Conservation (phyloP, 2,329 filamentous ascomycete genomes). For the Exophiala mesophila region DNA sequence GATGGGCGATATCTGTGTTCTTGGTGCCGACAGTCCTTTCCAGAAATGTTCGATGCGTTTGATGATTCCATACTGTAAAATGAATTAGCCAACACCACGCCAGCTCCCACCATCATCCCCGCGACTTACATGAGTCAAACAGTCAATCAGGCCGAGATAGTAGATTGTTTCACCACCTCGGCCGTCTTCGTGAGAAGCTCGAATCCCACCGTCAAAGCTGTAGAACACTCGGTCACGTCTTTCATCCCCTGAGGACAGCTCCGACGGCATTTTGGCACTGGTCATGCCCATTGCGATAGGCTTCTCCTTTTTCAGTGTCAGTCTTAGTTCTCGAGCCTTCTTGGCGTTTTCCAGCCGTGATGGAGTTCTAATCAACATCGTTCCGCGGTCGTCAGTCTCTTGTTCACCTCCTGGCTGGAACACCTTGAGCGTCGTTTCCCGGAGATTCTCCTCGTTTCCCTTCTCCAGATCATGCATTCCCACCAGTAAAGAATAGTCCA, state of each 20-base stretch:
- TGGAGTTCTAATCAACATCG: constrained; percentile 77
- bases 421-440: constrained; percentile 82
- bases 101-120: not conserved
- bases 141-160: constrained; percentile 97
- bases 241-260: constrained; percentile 63
- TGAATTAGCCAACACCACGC: constrained; percentile 7
- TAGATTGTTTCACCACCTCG: constrained; percentile 85
- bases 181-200: constrained; percentile 88
- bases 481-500: constrained; percentile 96
- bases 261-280: constrained; percentile 80
- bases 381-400: constrained; percentile 52
- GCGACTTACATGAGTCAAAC: constrained; percentile 90
- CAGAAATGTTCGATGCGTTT: constrained; percentile 96
- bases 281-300: constrained; percentile 88
- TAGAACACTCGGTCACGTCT: constrained; percentile 81
- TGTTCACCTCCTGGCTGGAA: constrained; percentile 81
- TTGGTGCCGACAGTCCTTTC: constrained; percentile 83
- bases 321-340: constrained; percentile 83
- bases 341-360: constrained; percentile 88
- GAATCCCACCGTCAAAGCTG: constrained; percentile 86
- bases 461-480: constrained; percentile 87
- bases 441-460: constrained; percentile 92
- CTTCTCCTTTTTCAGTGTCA: constrained; percentile 88
- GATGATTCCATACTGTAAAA: constrained; percentile 73
- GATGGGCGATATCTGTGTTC: constrained; percentile 85